phyloP scores from a whole-genome alignment of 139 green algal genomes.

The Desmodesmus armatus region DNA sequence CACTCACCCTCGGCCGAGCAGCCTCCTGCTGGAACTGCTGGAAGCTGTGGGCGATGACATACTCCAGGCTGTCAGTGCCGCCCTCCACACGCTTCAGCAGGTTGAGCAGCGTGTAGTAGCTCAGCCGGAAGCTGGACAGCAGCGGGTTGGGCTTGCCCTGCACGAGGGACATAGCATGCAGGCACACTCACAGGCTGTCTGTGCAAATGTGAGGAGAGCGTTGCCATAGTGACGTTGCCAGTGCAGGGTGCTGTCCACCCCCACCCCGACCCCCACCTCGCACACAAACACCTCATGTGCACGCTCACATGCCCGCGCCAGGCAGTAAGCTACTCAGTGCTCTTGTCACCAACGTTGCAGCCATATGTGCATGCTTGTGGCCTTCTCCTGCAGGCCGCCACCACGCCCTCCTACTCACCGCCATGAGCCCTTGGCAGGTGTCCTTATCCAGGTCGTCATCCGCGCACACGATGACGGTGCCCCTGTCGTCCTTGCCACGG shows the following conservation, averaged over 20 bases:
- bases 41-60: constrained; percentile 93
- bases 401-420: too few species aligned
- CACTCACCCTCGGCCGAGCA: constrained; percentile 67
- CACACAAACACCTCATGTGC: too few species aligned
- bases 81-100: constrained; percentile 85
- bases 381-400: too few species aligned
- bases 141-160: constrained; percentile 71
- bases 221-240: too few species aligned
- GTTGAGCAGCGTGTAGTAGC: constrained; percentile 90
- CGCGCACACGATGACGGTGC: constrained; percentile 92
- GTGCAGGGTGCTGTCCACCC: constrained; percentile 77
- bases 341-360: too few species aligned
- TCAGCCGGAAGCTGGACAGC: constrained; percentile 58
- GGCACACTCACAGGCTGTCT: constrained; percentile 45
- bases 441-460: constrained; percentile 73
- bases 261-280: constrained; percentile 93
- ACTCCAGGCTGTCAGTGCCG: constrained; percentile 81
- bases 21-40: constrained; percentile 94
- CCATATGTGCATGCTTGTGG: too few species aligned
- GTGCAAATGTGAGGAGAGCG: too few species aligned
- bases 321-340: constrained; percentile 26
- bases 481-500: constrained; percentile 91
- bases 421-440: constrained; percentile 52
- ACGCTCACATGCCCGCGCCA: too few species aligned
- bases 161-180: not conserved